phyloP scores from a whole-genome alignment of 2,329 filamentous ascomycete genomes.

The Gaeumannomyces tritici region DNA sequence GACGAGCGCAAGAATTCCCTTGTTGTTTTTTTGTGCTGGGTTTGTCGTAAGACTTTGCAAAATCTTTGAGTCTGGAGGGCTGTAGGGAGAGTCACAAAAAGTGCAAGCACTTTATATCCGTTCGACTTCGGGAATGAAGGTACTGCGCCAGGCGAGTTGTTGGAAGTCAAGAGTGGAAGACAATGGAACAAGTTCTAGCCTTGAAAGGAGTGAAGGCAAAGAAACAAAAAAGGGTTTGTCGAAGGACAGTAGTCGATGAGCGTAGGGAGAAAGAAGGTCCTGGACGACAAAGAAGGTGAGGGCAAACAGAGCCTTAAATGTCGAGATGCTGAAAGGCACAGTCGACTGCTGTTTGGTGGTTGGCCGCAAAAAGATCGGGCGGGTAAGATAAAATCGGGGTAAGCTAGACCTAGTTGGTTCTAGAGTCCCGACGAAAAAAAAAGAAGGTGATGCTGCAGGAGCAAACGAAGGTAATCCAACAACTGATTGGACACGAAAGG shows the following conservation, averaged over 20 bases:
- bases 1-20: conserved; percentile 21
- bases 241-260: conserved; percentile 1
- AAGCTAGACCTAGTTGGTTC: conserved; percentile 1
- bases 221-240: background rate
- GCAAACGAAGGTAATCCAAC: conserved; percentile 4
- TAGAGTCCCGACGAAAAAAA: conserved; percentile 1
- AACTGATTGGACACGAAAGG: conserved; percentile 12
- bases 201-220: conserved; percentile 22
- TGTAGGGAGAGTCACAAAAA: conserved; percentile 4
- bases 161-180: conserved; percentile 15
- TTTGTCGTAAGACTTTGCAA: conserved; percentile 5
- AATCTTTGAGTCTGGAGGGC: background rate
- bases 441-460: conserved; percentile 2
- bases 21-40: conserved; percentile 13
- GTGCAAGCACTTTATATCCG: conserved; percentile 13
- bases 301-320: conserved; percentile 1
- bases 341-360: background rate
- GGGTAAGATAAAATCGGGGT: background rate
- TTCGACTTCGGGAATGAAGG: conserved; percentile 20
- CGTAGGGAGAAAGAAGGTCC: background rate
- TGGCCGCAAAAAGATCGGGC: background rate
- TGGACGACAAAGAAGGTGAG: conserved; percentile 1
- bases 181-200: conserved; percentile 22
- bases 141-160: conserved; percentile 31
- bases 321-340: conserved; percentile 16